Conservation (phyloP, 345 rosid species). For the Aegle marmelos region DNA sequence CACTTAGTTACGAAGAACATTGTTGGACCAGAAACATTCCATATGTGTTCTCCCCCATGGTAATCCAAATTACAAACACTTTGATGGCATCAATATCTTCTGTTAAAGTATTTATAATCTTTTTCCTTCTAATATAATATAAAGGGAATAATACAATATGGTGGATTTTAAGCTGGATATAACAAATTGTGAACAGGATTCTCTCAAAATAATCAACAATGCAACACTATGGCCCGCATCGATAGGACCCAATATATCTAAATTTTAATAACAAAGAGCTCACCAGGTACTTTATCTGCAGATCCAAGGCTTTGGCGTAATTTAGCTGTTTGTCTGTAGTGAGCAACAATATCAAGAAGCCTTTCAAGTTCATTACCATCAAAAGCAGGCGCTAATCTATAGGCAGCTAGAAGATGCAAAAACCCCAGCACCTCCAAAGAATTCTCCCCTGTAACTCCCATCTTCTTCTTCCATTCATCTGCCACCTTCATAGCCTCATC, state of each 20-base stretch:
- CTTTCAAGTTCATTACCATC: slow-evolving; percentile 22
- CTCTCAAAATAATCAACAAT: background rate
- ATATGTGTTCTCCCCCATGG: background rate
- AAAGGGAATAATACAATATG: background rate
- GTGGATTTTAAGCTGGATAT: background rate
- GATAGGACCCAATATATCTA: background rate
- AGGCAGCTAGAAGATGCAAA: slow-evolving; percentile 43
- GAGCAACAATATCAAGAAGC: slow-evolving; percentile 31
- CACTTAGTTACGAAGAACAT: background rate
- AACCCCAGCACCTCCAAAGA: slow-evolving; percentile 42
- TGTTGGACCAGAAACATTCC: background rate
- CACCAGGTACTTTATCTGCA: slow-evolving; percentile 32
- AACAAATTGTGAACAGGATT: background rate
- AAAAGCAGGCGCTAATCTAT: slow-evolving; percentile 34
- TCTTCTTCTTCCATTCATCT: slow-evolving; percentile 36
- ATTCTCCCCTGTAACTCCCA: slow-evolving; percentile 24
- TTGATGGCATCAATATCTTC: background rate
- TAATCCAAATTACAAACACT: background rate
- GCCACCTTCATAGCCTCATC: slow-evolving; percentile 41
- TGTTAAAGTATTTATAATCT: background rate
- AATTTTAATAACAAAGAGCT: slow-evolving; percentile 4
- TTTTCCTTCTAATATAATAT: background rate
- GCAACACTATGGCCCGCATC: background rate
- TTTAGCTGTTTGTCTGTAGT: slow-evolving; percentile 28
- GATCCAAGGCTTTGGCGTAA: slow-evolving; percentile 33